Conservation (phyloP, 1,284 basidiomycete species). For the Naganishia liquefaciens region DNA sequence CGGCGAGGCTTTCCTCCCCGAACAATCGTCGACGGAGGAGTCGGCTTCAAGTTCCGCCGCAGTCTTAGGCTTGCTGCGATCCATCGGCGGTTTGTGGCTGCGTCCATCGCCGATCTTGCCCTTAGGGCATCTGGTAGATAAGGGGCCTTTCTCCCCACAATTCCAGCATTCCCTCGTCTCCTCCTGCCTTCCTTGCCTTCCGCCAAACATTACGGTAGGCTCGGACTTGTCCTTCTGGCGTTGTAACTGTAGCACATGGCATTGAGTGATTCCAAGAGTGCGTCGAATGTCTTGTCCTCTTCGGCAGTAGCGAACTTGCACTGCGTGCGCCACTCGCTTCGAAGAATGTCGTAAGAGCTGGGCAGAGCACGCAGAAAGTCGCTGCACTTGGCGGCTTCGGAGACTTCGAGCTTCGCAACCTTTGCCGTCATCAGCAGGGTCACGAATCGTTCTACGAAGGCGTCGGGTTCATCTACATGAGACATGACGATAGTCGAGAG, state of each 20-base stretch:
- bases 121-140: slow-evolving; percentile 8
- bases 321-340: slow-evolving; percentile 20
- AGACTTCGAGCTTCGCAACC: slow-evolving; percentile 12
- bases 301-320: slow-evolving; percentile 3
- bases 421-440: slow-evolving; percentile 14
- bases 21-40: slow-evolving; percentile 14
- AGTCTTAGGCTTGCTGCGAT: slow-evolving; percentile 5
- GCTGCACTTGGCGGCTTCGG: slow-evolving; percentile 23
- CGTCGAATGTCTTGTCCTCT: slow-evolving; percentile 10
- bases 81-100: not conserved
- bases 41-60: not conserved
- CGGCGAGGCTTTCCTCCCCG: slow-evolving; percentile 2
- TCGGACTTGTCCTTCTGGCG: slow-evolving; percentile 9
- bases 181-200: slow-evolving; percentile 11
- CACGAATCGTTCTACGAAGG: slow-evolving; percentile 23
- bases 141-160: slow-evolving; percentile 17
- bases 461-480: slow-evolving; percentile 19
- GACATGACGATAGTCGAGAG: slow-evolving; percentile 17
- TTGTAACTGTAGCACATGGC: slow-evolving; percentile 16
- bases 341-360: slow-evolving; percentile 8
- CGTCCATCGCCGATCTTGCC: slow-evolving; percentile 19
- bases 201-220: slow-evolving; percentile 7
- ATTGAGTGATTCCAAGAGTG: slow-evolving; percentile 17
- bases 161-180: slow-evolving; percentile 20
- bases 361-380: slow-evolving; percentile 23